phyloP scores from a whole-genome alignment of 352 stramenopile species.

The Globisporangium parvum region DNA sequence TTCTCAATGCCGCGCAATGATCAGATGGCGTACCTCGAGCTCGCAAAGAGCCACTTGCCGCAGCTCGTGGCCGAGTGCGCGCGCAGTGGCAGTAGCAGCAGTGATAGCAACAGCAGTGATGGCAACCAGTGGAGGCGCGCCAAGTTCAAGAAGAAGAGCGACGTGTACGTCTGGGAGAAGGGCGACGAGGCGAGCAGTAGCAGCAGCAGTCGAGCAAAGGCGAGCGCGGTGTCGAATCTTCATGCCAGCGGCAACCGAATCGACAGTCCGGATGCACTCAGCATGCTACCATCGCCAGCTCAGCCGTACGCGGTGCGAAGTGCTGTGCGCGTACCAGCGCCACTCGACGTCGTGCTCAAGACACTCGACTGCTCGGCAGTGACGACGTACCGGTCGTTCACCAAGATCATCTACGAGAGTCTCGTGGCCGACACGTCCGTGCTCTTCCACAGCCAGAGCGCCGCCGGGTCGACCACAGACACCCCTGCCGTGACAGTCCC shows the following conservation, averaged over 20 bases:
- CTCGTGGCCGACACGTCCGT: slow-evolving; percentile 67
- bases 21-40: slow-evolving; percentile 21
- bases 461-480: slow-evolving; percentile 1
- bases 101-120: neutral
- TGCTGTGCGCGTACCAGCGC: slow-evolving; percentile 43
- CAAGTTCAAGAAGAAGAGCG: slow-evolving; percentile 29
- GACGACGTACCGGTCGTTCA: slow-evolving; percentile 61
- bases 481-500: neutral
- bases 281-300: neutral
- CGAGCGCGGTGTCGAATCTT: neutral
- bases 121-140: slow-evolving; percentile 18
- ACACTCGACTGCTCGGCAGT: slow-evolving; percentile 48
- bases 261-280: neutral
- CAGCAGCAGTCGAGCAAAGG: slow-evolving; percentile 8
- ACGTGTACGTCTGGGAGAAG: slow-evolving; percentile 51
- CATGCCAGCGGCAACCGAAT: too few relatives aligned
- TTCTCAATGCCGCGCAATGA: slow-evolving; percentile 48
- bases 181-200: slow-evolving; percentile 6
- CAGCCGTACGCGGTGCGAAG: slow-evolving; percentile 50
- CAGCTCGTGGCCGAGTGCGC: slow-evolving; percentile 32
- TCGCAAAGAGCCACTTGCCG: slow-evolving; percentile 19
- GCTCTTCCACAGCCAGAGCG: slow-evolving; percentile 52
- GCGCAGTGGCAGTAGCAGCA: neutral
- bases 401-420: slow-evolving; percentile 67
- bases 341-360: slow-evolving; percentile 51